Evolutionary conservation across 768 basidiomycete species (phyloP).

Genomic region (Amanita rimosa): DNA sequence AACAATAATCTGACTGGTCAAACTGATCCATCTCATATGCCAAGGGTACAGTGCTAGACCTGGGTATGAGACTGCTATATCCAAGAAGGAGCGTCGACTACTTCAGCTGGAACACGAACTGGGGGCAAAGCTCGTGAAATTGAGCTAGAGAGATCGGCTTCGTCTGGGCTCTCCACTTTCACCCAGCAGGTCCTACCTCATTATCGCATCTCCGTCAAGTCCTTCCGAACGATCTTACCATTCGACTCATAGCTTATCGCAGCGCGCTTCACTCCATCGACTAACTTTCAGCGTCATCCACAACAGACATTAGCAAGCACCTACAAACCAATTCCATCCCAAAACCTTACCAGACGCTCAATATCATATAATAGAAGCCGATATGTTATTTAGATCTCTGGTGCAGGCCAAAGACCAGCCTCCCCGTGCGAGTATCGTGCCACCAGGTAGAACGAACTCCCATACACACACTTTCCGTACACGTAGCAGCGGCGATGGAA

Average conservation of each 20-base stretch:
- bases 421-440: no score
- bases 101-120: slow-evolving; percentile 44
- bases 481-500: slow-evolving; percentile 5
- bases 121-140: slow-evolving; percentile 40
- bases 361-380: no score
- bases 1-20: background rate
- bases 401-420: no score
- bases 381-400: no score
- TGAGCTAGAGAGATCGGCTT: slow-evolving; percentile 35
- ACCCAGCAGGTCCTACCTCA: slow-evolving; percentile 15
- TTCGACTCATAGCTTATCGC: slow-evolving; percentile 18
- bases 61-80: slow-evolving; percentile 9
- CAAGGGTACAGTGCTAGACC: slow-evolving; percentile 23
- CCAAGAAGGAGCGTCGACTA: slow-evolving; percentile 27
- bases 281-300: background rate
- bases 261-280: background rate
- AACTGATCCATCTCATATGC: slow-evolving; percentile 3
- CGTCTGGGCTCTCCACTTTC: slow-evolving; percentile 9
- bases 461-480: slow-evolving; percentile 26
- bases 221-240: slow-evolving; percentile 24
- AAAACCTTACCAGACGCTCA: slow-evolving; percentile 13
- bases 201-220: slow-evolving; percentile 3
- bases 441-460: slow-evolving; percentile 33
- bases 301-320: background rate
- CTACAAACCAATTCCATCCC: slow-evolving; percentile 6